Evolutionary conservation across 1,284 basidiomycete species (phyloP).

Genomic region (Mycena sp.): DNA sequence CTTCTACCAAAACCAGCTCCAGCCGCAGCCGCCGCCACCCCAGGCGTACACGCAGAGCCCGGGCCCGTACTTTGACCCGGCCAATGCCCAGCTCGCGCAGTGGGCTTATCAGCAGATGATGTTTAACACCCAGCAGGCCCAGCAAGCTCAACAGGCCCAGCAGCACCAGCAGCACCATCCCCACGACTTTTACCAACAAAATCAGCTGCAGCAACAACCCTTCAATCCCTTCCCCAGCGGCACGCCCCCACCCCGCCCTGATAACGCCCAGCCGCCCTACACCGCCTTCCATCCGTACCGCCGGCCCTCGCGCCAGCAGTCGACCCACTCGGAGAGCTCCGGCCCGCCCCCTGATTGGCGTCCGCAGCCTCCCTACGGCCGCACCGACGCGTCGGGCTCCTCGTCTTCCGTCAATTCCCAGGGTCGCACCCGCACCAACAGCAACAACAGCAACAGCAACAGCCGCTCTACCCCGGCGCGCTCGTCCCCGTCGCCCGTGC

Average conservation of each 20-base stretch:
- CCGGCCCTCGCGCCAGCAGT: conserved; percentile 67
- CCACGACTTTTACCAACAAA: conserved; percentile 54
- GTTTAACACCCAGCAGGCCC: conserved; percentile 64
- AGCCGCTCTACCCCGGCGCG: conserved; percentile 21
- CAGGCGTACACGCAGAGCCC: conserved; percentile 41
- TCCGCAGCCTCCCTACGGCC: conserved; percentile 43
- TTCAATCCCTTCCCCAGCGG: conserved; percentile 75
- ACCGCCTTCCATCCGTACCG: conserved; percentile 83
- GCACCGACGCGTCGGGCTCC: conserved; percentile 78
- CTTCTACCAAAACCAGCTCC: conserved; percentile 66
- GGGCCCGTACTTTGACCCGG: conserved; percentile 70
- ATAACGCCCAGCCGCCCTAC: conserved; percentile 45
- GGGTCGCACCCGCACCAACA: conserved; percentile 70
- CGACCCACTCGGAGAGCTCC: conserved; percentile 41
- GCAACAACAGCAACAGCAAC: conserved; percentile 56
- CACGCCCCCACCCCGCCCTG: conserved; percentile 70
- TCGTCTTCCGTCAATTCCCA: conserved; percentile 79
- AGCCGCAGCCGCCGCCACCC: conserved; percentile 54
- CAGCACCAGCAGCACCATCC: conserved; percentile 36
- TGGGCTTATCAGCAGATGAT: conserved; percentile 91
- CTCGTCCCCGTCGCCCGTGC: conserved; percentile 22
- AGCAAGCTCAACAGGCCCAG: conserved; percentile 39
- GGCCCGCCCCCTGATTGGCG: conserved; percentile 55
- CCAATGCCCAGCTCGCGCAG: conserved; percentile 76
- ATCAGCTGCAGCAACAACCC: conserved; percentile 43